Evolutionary conservation across 2,329 filamentous ascomycete species (phyloP).

Genomic region (Coniochaeta sp.): DNA sequence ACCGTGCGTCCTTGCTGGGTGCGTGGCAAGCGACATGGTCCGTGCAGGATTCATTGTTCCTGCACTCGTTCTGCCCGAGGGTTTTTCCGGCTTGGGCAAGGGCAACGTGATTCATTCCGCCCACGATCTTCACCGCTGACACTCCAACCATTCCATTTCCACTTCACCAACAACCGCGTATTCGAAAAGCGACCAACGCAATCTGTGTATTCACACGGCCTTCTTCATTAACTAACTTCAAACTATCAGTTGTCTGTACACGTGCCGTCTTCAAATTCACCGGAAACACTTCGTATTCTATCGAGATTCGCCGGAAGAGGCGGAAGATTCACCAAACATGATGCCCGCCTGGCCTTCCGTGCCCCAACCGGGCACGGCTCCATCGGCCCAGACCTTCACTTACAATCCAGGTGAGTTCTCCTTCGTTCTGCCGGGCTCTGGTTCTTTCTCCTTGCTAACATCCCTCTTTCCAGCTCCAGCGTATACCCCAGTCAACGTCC

Average conservation of each 20-base stretch:
- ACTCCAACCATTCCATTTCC: slow-evolving; percentile 1
- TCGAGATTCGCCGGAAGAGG: too few relatives aligned
- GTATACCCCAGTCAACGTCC: slow-evolving; percentile 55
- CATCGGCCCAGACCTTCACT: slow-evolving; percentile 23
- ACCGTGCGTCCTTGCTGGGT: background rate
- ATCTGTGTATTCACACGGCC: background rate
- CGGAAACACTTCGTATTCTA: too few relatives aligned
- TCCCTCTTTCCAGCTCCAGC: background rate
- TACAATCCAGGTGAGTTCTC: slow-evolving; percentile 30
- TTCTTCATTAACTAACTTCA: background rate
- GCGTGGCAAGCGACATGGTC: too few relatives aligned
- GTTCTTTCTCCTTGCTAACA: too few relatives aligned
- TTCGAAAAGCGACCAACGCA: background rate
- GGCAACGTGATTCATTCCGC: background rate
- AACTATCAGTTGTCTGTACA: background rate
- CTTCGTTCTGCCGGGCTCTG: too few relatives aligned
- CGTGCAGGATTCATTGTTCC: background rate
- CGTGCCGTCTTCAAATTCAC: too few relatives aligned
- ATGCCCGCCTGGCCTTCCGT: slow-evolving; percentile 23
- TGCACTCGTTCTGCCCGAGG: background rate
- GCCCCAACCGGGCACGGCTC: background rate
- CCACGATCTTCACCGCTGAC: background rate
- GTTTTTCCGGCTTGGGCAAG: background rate
- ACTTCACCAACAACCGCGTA: background rate
- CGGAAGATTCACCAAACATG: slow-evolving; percentile 16